Evolutionary conservation across 345 rosid species (phyloP).

Genomic region (Moricandia arvensis): DNA sequence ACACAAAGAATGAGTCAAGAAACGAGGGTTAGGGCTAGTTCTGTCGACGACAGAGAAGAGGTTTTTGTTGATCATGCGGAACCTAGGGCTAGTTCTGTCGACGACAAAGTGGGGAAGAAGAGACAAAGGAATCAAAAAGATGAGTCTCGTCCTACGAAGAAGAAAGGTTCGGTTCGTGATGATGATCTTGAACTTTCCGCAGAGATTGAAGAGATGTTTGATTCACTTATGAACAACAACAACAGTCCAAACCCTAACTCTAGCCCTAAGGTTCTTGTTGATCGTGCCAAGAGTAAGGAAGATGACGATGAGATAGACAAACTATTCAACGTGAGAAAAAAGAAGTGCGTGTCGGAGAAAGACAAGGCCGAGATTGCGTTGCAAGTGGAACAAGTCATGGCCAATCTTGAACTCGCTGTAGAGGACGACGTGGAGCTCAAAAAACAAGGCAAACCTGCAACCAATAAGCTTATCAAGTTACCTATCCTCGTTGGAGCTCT

Average conservation of each 20-base stretch:
- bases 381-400: constrained; percentile 77
- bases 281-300: constrained; percentile 50
- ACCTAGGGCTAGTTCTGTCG: constrained; percentile 31
- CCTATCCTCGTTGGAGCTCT: constrained; percentile 74
- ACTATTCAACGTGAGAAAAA: constrained; percentile 56
- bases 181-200: constrained; percentile 27
- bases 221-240: constrained; percentile 57
- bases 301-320: constrained; percentile 60
- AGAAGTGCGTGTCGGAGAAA: constrained; percentile 60
- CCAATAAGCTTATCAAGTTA: constrained; percentile 76
- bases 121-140: constrained; percentile 36
- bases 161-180: constrained; percentile 22
- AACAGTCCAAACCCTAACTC: constrained; percentile 49
- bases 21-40: background rate
- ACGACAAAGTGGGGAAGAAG: constrained; percentile 49
- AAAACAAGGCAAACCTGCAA: constrained; percentile 68
- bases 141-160: constrained; percentile 33
- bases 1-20: background rate
- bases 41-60: background rate
- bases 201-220: constrained; percentile 91
- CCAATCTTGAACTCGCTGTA: constrained; percentile 77
- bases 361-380: constrained; percentile 65
- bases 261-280: constrained; percentile 53
- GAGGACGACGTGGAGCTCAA: constrained; percentile 79
- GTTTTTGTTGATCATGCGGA: constrained; percentile 28